phyloP scores from a whole-genome alignment of 306 rosid genomes.

The Cicer bijugum region DNA sequence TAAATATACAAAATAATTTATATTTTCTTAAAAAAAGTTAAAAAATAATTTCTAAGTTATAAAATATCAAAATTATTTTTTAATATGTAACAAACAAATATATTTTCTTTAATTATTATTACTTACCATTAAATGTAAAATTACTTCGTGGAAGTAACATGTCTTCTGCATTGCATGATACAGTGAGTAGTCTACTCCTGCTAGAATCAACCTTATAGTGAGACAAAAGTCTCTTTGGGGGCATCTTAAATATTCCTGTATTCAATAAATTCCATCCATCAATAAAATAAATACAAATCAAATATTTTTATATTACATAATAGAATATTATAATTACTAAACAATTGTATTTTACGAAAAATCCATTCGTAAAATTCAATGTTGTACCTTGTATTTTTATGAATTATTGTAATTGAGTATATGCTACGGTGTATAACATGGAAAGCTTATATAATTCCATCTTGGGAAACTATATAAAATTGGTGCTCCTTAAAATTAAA shows the following conservation, averaged over 20 bases:
- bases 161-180: constrained; percentile 94
- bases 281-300: constrained; percentile 34
- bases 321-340: background rate
- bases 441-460: constrained; percentile 20
- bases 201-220: constrained; percentile 78
- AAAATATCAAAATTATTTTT: no score
- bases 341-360: constrained; percentile 15
- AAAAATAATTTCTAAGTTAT: no score
- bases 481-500: background rate
- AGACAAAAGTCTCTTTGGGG: constrained; percentile 83
- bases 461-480: constrained; percentile 13
- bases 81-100: no score
- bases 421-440: background rate
- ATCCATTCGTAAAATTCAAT: constrained; percentile 30
- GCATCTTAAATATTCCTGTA: constrained; percentile 91
- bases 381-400: background rate
- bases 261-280: background rate
- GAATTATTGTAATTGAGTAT: background rate
- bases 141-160: constrained; percentile 84
- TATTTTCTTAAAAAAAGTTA: no score
- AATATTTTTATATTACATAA: constrained; percentile 24
- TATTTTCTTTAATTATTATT: background rate
- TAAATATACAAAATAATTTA: no score
- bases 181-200: constrained; percentile 61
- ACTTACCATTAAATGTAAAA: constrained; percentile 73